A percentile compares a stretch with the other conserved stretches of the same genome.
Conservation (phyloP, 1,284 basidiomycete genomes). For the Abortiporus biennis region DNA sequence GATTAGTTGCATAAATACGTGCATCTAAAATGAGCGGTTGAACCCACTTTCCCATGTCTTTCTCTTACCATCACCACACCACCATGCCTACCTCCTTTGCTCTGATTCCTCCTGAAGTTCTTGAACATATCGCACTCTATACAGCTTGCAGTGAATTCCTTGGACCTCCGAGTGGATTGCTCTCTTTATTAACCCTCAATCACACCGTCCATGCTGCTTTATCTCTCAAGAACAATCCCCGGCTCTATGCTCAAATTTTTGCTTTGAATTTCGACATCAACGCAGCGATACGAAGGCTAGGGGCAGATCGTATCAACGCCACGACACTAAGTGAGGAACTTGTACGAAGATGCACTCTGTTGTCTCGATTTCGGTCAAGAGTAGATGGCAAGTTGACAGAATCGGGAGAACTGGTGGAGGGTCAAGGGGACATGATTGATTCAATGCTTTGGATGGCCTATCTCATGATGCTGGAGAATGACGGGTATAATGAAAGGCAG, state of each 20-base stretch:
- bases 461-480: constrained; percentile 53
- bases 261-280: constrained; percentile 33
- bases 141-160: constrained; percentile 24
- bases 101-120: constrained; percentile 32
- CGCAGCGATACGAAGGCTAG: constrained; percentile 23
- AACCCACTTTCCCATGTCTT: no score
- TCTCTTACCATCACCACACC: no score
- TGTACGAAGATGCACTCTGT: constrained; percentile 43
- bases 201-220: constrained; percentile 28
- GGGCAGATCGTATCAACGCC: constrained; percentile 14
- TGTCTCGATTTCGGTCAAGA: constrained; percentile 46
- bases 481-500: constrained; percentile 42
- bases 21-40: no score
- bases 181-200: constrained; percentile 33
- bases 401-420: no score
- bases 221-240: constrained; percentile 29
- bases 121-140: constrained; percentile 36
- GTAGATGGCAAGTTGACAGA: constrained; percentile 26
- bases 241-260: constrained; percentile 42
- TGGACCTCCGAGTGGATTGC: constrained; percentile 26
- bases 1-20: no score
- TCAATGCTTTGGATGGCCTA: constrained; percentile 43
- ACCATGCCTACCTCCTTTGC: constrained; percentile 9
- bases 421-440: constrained; percentile 18
- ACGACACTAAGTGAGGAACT: constrained; percentile 29